Evolutionary conservation across 495 filamentous ascomycete species (phyloP).

Genomic region (Trichoderma gamsii): DNA sequence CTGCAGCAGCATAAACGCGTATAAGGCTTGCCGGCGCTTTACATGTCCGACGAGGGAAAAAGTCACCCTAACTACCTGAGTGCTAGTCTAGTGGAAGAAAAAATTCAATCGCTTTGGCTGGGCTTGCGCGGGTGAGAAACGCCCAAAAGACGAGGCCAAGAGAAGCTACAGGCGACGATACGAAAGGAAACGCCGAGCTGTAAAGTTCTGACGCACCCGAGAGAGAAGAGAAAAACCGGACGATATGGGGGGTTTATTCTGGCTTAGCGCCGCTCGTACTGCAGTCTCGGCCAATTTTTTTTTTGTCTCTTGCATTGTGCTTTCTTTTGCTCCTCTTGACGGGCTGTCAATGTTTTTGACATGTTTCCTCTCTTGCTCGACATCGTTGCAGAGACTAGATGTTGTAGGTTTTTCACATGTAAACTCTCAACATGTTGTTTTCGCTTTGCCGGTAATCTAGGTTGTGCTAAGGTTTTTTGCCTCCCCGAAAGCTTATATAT

Average conservation of each 20-base stretch:
- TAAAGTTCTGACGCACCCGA: conserved; percentile 7
- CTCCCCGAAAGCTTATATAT: no score
- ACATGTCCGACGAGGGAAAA: not conserved
- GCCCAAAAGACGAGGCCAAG: not conserved
- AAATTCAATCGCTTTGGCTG: not conserved
- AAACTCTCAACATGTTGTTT: not conserved
- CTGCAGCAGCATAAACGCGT: not conserved
- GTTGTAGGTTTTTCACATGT: no score
- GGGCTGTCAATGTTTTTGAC: no score
- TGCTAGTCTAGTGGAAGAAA: not conserved
- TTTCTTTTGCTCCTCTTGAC: not conserved
- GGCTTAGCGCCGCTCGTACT: conserved; percentile 2
- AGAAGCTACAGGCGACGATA: conserved; percentile 8
- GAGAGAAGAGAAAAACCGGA: not conserved
- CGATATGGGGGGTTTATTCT: not conserved
- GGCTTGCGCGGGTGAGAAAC: not conserved
- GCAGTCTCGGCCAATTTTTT: not conserved
- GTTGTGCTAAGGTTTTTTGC: no score
- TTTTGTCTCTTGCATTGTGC: not conserved
- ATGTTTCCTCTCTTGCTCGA: no score
- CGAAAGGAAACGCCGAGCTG: not conserved
- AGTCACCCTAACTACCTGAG: not conserved
- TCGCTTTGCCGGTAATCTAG: no score
- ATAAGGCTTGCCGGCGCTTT: not conserved
- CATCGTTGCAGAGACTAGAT: no score